Conservation (phyloP, 164 flowering plant genomes). For the Vitis rotundifolia region DNA sequence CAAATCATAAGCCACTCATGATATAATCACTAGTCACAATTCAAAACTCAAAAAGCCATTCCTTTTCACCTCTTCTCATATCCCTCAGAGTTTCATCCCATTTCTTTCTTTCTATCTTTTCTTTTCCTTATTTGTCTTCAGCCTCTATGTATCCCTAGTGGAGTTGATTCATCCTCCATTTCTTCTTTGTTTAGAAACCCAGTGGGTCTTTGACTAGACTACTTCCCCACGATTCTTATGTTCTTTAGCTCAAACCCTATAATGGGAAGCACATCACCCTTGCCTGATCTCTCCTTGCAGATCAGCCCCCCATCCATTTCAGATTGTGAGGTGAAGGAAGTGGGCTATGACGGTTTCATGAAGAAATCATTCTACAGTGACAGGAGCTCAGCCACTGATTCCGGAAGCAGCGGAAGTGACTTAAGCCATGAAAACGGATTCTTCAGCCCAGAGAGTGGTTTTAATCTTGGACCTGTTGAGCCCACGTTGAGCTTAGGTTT, state of each 20-base stretch:
- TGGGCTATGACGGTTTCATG: conserved; percentile 20
- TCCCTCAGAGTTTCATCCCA: conserved; percentile 4
- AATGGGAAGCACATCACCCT: conserved; percentile 32
- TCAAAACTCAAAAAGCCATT: conserved; percentile 6
- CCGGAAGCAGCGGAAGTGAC: conserved; percentile 69
- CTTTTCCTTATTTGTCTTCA: conserved; percentile 1
- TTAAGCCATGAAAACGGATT: conserved; percentile 62
- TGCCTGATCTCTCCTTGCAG: conserved; percentile 84
- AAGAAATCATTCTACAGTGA: conserved; percentile 28
- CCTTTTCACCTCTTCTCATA: not conserved
- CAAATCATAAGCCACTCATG: conserved; percentile 92
- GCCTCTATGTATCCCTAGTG: not conserved
- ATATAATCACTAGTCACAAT: conserved; percentile 49
- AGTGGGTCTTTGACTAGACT: conserved; percentile 13
- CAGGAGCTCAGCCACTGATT: conserved; percentile 49
- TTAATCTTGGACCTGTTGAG: conserved; percentile 14
- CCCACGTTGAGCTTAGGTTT: conserved; percentile 66
- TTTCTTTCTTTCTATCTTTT: conserved; percentile 3
- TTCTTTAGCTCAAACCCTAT: conserved; percentile 16
- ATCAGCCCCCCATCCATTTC: conserved; percentile 65
- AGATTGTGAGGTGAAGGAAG: conserved; percentile 21
- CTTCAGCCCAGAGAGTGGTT: conserved; percentile 22
- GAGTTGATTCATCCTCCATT: not conserved
- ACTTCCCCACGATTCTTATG: conserved; percentile 9
- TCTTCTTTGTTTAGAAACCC: not conserved